Evolutionary conservation across 2,329 filamentous ascomycete species (phyloP), one percentile per base, ranked within the genome.

Genomic region (Ophiostoma pallidulum): DNA sequence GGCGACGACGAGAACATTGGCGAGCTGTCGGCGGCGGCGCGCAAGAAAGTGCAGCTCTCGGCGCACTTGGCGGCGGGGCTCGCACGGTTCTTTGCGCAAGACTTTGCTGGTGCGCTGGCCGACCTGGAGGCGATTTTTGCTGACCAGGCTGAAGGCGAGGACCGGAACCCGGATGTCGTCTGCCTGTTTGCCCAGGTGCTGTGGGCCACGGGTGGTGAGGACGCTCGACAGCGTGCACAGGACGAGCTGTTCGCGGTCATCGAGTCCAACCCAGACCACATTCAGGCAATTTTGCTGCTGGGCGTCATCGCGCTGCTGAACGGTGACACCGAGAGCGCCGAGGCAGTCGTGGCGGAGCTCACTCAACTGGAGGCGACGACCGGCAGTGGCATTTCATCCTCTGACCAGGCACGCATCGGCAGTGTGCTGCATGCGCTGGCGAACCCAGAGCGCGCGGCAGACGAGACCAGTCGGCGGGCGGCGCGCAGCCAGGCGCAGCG

Each of bases 161-260:
- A 88, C 86, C 1, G 69, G 77, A 77, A 89, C 51, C 84, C 90
- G 0, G 89, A 96, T 59, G 84, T 91, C 1, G 82, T 89, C 0
- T 96, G 90, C 59, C 72, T 96, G 12, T 72, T 97, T 12, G 86
- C 90, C 0, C 88, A 97, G 64, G 86, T 97, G 0, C 74, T 97
- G 0, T 98, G 92, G 91, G 90, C 90, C 0, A 88, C 87, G 54
- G 89, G 86, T 8, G 80, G 81, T 0, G 78, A 83, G 7, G 74
- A 81, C 1, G 85, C 90, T 47, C 79, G 83, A 40, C 78, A 82
- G 42, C 80, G 85, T 52, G 90, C 91, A 14, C 77, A 88, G 4
- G 80, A 85, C 45, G 78, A 86, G 53, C 73, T 98, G 1, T 91
- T 95, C 58, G 81, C 82, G 13, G 82, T 85, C 31, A 82, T 95